Evolutionary conservation across 345 rosid species (phyloP).

Genomic region (Salix viminalis): DNA sequence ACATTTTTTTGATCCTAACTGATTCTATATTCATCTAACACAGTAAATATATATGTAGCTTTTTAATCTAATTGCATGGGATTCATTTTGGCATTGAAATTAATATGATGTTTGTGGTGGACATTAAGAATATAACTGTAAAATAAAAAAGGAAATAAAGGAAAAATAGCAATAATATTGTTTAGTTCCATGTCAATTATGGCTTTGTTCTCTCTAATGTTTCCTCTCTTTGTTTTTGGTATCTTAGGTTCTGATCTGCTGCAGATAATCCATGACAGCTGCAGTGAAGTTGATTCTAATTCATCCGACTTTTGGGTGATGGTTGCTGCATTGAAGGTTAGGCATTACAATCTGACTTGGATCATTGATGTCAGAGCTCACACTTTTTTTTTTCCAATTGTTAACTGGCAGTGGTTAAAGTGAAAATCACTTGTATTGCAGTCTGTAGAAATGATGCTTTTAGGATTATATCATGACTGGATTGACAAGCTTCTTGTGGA

Average conservation of each 20-base stretch:
- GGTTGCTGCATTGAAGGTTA: slow-evolving; percentile 94
- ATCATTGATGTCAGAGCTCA: neutral
- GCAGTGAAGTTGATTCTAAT: slow-evolving; percentile 52
- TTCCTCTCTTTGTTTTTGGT: neutral
- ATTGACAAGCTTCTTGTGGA: too few species aligned
- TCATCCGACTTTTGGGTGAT: slow-evolving; percentile 97
- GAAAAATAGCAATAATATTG: too few species aligned
- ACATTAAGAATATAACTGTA: too few species aligned
- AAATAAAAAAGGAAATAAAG: too few species aligned
- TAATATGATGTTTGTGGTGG: too few species aligned
- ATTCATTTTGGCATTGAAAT: too few species aligned
- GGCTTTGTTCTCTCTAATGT: neutral
- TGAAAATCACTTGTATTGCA: neutral
- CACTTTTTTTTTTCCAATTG: neutral
- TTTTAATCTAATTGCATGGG: too few species aligned
- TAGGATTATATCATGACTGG: neutral
- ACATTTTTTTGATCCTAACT: too few species aligned
- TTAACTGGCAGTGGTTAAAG: neutral
- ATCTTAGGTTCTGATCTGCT: slow-evolving; percentile 61
- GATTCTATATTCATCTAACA: too few species aligned
- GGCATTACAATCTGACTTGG: slow-evolving; percentile 18
- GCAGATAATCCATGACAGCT: slow-evolving; percentile 56
- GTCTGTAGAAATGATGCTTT: neutral
- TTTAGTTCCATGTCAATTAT: neutral
- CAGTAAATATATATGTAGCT: too few species aligned